Base-by-base conservation (phyloP, 1,284 basidiomycete genomes). In the Rhodotorula sp. region DNA sequence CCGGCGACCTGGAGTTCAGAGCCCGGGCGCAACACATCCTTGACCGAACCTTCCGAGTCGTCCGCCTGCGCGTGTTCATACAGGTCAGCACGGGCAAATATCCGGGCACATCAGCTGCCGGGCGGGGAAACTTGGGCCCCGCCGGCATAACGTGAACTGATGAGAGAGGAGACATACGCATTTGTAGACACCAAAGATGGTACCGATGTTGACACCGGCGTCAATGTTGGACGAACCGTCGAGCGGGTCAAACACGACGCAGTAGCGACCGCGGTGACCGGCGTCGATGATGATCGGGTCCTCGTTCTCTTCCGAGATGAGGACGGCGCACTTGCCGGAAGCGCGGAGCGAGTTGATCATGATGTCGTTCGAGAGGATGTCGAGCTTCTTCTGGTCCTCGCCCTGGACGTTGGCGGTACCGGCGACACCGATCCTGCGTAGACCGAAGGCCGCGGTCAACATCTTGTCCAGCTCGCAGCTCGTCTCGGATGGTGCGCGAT, bases 161-260 rank as follows among this genome's bases (percentile, higher is more conserved):
- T n/a, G 60, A 54, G 17, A 53, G 33, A 10, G 48, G 17, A 22
- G 29, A 91, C 92, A 76, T 60, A 82, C 81, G 67, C 96, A 84
- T 79, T 88, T 87, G 85, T 99, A 99, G 78, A 99, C 90, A 70
- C 96, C 96, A 81, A 99, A 99, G 84, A 99, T 99, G 70, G 96
- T 99, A 57, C 96, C 96, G 80, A 99, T 96, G 83, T 99, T 99
- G 75, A 99, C 96, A 88, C 95, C 96, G 75, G 96, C 96, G 81
- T 99, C 96, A 82, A 99, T 99, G 84, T 99, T 99, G 83, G 91
- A 94, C 59, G 69, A 71, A 66, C 96, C 96, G 79, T 99, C 96
- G 66, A 99, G 87, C 54, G 96, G 96, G 83, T 99, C 96, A 79
- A 99, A 99, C 15, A 99, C 96, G 77, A 98, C 93, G 78, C 94